Evolutionary conservation across 257 asterid genomes (phyloP).

Genomic region (Primulina tabacum): DNA sequence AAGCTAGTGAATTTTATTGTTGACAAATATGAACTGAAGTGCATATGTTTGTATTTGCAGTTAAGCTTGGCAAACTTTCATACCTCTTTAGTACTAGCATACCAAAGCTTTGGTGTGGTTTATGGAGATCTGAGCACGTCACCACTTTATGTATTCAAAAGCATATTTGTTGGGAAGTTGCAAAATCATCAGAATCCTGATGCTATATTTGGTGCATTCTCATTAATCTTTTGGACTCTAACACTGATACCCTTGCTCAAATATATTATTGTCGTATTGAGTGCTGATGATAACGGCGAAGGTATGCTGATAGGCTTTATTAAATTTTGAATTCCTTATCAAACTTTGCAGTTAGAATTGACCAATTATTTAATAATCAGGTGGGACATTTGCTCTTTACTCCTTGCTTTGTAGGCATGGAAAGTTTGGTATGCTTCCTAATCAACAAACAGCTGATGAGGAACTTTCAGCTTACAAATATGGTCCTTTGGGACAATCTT

Average conservation of each 20-base stretch:
- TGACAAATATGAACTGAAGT: constrained; percentile 19
- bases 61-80: constrained; percentile 45
- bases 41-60: constrained; percentile 45
- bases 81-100: constrained; percentile 60
- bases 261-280: constrained; percentile 55
- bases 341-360: constrained; percentile 23
- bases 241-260: constrained; percentile 93
- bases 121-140: constrained; percentile 96
- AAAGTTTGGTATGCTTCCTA: constrained; percentile 88
- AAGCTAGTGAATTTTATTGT: neutral
- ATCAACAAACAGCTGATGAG: constrained; percentile 99
- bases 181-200: constrained; percentile 54
- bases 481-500: constrained; percentile 59
- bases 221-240: constrained; percentile 90
- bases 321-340: neutral
- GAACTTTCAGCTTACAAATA: constrained; percentile 82
- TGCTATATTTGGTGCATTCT: constrained; percentile 84
- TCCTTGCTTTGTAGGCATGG: constrained; percentile 94
- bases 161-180: constrained; percentile 67
- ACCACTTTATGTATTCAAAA: constrained; percentile 80
- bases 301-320: constrained; percentile 28
- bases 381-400: constrained; percentile 96
- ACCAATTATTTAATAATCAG: constrained; percentile 43
- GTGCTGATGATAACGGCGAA: constrained; percentile 95
- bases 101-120: constrained; percentile 97